Evolutionary conservation across 305 asterid species (phyloP), one percentile per base, ranked within the genome.

Genomic region (Withania somnifera): DNA sequence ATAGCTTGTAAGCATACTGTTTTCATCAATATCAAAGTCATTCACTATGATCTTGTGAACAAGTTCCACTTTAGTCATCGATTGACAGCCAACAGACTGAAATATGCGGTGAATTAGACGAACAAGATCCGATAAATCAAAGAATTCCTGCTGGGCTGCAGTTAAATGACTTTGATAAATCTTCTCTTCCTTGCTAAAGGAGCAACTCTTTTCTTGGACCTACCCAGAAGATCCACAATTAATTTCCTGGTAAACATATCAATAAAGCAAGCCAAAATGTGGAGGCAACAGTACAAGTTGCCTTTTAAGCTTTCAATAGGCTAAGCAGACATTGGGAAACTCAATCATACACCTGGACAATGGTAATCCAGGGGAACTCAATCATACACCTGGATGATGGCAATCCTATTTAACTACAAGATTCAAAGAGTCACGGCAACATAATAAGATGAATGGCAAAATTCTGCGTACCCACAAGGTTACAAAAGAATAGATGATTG

Each of bases 1-100:
- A 83, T 56, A 79, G 84, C 56, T 66, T 76, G 64, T 34, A 51
- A 81, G 76, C 94, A 82, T 90, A 95, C 98, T 78, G 75, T 45
- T 84, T 83, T 89, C 92, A 32, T 90, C 92, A 71, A 90, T 82
- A 87, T 89, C 92, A 57, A 85, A 88, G 85, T 88, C 86, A 89
- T 89, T 85, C 93, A 91, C 88, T 51, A 90, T 86, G 81, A 93
- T 91, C 91, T 95, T 95, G 85, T 91, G 98, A 90, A 92, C 82
- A 67, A 95, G 98, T 84, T 95, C 97, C 83, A 90, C 95, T 90
- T 92, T 95, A 7, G 98, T 95, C 69, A 95, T 90, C 14, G 97
- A 89, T 83, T 85, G 76, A 50, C 90, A 87, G 84, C 91, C 89
- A 79, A 83, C 90, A 69, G 94, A 91, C 81, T 82, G 87, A 83